Evolutionary conservation across 352 stramenopile genomes (phyloP).

Genomic region (Globisporangium iwayamae): DNA sequence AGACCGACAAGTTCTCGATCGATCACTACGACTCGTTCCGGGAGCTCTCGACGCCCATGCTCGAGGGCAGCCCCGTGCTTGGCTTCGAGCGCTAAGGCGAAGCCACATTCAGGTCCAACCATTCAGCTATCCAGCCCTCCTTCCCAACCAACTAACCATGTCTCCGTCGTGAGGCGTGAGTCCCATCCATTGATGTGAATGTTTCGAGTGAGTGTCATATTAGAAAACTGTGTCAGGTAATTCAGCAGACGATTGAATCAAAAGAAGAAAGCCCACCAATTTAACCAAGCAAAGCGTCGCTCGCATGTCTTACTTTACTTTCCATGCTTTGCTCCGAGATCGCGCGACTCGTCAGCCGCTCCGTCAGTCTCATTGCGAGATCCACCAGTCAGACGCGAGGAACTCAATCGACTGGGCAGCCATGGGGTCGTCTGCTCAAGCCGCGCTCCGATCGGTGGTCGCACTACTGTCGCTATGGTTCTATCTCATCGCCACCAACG

Average conservation of each 20-base stretch:
- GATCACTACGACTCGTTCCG: constrained; percentile 51
- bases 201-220: neutral
- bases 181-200: neutral
- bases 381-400: too few species aligned
- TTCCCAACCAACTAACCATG: neutral
- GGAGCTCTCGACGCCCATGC: constrained; percentile 47
- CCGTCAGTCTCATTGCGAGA: too few species aligned
- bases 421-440: neutral
- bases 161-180: neutral
- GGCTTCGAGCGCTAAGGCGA: constrained; percentile 13
- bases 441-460: neutral
- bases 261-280: too few species aligned
- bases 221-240: neutral
- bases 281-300: too few species aligned
- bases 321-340: too few species aligned
- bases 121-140: neutral
- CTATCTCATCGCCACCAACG: neutral
- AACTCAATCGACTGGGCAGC: too few species aligned
- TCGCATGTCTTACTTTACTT: too few species aligned
- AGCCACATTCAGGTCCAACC: neutral
- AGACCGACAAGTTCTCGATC: constrained; percentile 28
- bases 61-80: constrained; percentile 17
- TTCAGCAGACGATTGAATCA: neutral
- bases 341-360: too few species aligned
- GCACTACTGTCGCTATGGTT: neutral